Base-by-base conservation (phyloP, 2,329 filamentous ascomycete species). In the Onygena corvina region DNA sequence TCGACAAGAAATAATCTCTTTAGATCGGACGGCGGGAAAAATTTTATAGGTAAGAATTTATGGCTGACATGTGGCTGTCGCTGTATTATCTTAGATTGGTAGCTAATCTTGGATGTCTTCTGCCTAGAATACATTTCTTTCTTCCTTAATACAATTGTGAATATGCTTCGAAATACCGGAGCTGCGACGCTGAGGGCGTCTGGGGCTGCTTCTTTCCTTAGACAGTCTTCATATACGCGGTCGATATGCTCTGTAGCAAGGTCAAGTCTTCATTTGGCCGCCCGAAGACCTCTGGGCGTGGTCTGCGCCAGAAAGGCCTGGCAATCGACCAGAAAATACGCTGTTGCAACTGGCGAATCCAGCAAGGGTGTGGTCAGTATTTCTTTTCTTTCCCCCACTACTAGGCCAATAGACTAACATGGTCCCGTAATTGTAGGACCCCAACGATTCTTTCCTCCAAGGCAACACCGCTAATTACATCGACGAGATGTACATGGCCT, bases 401-500 rank as follows among this genome's bases (percentile, higher is more conserved):
- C 20, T 53, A 33, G 46, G 49, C 23, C 21, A 3, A 5, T 47
- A 33, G 34, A 33, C 18, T 34, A 27, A 31, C 36, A 23, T 20
- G 16, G 4, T 33, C 46, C n/a, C 30, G 45, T 48, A 12, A 4
- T 50, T 52, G 16, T 54, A 79, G 76, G 87, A 94, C 66, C 80
- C 89, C 57, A 94, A 85, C 69, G 92, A 98, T 71, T 94, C 83
- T 72, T 98, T 98, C 76, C 79, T 98, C 54, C 86, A 88, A 56
- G 92, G 92, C 58, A 96, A 86, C 75, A 92, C 90, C 53, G 92
- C 92, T 70, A 95, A 94, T 74, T 98, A 98, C 73, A 87, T 98
- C 66, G 92, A 98, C 69, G 92, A 95, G 75, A 98, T 98, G 92
- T 98, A 98, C 71, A 75, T 95, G 74, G 82, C 89, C 66, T 98